Percentiles rank a stretch among this genome's conserved stretches.
These are phyloP conservation scores for Flagelloscypha sp. DNA, from an alignment of 768 basidiomycete species.

Conservation along the genomic window DNA sequence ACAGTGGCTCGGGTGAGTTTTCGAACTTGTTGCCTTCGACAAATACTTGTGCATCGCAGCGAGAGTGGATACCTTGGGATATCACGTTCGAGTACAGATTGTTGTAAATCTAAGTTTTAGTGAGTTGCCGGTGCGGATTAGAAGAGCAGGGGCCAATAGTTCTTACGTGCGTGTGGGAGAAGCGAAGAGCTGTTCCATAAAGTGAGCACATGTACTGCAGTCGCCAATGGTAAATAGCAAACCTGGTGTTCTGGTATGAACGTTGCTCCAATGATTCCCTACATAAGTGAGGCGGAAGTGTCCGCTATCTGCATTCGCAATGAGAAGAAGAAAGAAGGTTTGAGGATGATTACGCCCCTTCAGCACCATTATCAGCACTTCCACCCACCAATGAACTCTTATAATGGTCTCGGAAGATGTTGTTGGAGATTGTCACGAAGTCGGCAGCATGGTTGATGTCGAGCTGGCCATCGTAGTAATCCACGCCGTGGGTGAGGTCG, in stretches of 20 bases:
- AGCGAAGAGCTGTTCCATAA: conserved; percentile 12
- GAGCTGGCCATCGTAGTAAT: conserved; percentile 16
- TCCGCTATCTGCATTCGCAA: conserved; percentile 13
- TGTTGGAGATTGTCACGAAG: conserved; percentile 15
- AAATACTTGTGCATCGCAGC: conserved; percentile 15
- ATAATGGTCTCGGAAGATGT: conserved; percentile 17
- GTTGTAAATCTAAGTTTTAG: too few relatives aligned
- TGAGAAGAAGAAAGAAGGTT: conserved; percentile 5
- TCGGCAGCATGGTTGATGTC: conserved; percentile 17
- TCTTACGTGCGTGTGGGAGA: conserved; percentile 15
- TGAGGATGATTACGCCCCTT: neutral
- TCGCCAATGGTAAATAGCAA: neutral
- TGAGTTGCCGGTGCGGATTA: too few relatives aligned
- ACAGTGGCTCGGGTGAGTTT: conserved; percentile 15
- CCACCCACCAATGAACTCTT: conserved; percentile 4
- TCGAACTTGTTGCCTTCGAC: conserved; percentile 17
- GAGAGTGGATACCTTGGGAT: conserved; percentile 17
- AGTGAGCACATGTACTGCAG: too few relatives aligned
- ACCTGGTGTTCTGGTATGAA: conserved; percentile 17
- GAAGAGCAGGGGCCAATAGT: too few relatives aligned
- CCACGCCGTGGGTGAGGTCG: conserved; percentile 15
- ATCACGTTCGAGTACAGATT: conserved; percentile 15
- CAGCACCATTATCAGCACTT: neutral
- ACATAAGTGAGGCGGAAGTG: conserved; percentile 18
- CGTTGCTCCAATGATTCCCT: conserved; percentile 15